Conservation (phyloP, 371 early-diverging fungal genomes). For the Dipsacomyces acuminosporus region DNA sequence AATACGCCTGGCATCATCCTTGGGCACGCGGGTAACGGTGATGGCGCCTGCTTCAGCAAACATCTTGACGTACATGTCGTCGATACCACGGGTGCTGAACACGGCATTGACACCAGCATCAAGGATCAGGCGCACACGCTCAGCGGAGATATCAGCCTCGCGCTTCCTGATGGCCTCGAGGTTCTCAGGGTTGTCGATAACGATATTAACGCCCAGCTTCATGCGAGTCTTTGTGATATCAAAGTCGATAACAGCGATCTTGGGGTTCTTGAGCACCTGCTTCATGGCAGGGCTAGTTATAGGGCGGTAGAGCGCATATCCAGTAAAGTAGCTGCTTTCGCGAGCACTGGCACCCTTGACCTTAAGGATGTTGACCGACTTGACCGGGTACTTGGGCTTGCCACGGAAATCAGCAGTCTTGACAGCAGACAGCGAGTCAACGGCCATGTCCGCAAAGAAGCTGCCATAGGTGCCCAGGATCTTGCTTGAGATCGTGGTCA, state of each 20-base stretch:
- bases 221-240: slow-evolving; percentile 99
- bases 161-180: slow-evolving; percentile 97
- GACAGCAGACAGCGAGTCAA: slow-evolving; percentile 92
- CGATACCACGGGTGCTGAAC: slow-evolving; percentile 99
- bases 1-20: slow-evolving; percentile 97
- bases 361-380: slow-evolving; percentile 98
- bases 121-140: slow-evolving; percentile 94
- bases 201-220: slow-evolving; percentile 97
- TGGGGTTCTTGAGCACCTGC: slow-evolving; percentile 81
- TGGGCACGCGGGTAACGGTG: slow-evolving; percentile 95
- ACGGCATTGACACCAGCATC: slow-evolving; percentile 98
- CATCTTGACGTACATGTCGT: slow-evolving; percentile 97
- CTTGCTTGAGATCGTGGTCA: slow-evolving; percentile 98
- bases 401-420: slow-evolving; percentile 82
- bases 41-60: slow-evolving; percentile 93
- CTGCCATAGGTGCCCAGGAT: slow-evolving; percentile 95
- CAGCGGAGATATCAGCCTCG: slow-evolving; percentile 95
- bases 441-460: slow-evolving; percentile 95
- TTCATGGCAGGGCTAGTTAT: slow-evolving; percentile 96
- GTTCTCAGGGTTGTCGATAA: slow-evolving; percentile 96
- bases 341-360: slow-evolving; percentile 96
- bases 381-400: slow-evolving; percentile 93
- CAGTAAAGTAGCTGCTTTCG: slow-evolving; percentile 90
- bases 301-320: slow-evolving; percentile 99
- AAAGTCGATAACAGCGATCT: slow-evolving; percentile 99